Evolutionary conservation across 192 early-diverging fungal species (phyloP).

Genomic region (Coemansia guatemalensis): DNA sequence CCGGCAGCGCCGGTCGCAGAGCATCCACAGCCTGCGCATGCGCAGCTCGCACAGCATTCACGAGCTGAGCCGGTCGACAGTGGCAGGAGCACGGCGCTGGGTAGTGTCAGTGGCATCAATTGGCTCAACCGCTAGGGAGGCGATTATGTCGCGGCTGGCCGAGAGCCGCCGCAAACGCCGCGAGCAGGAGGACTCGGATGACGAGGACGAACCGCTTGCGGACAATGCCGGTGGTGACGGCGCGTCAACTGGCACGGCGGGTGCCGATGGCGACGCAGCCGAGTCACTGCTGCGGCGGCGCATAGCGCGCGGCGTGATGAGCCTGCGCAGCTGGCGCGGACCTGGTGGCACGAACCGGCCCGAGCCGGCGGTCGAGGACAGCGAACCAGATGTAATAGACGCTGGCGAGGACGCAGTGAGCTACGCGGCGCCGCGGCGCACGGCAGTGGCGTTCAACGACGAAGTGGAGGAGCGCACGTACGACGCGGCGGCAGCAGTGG

Average conservation of each 20-base stretch:
- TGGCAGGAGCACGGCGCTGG: constrained; percentile 31
- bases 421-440: constrained; percentile 3
- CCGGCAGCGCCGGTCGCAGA: constrained; percentile 46
- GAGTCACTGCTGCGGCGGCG: constrained; percentile 35
- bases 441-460: constrained; percentile 43
- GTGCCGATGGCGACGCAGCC: constrained; percentile 9
- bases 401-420: neutral
- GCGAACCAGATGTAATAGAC: neutral
- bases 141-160: constrained; percentile 33
- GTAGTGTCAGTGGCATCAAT: constrained; percentile 17
- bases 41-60: constrained; percentile 49
- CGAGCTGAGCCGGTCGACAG: constrained; percentile 34
- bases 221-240: neutral
- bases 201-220: constrained; percentile 40
- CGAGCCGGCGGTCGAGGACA: neutral
- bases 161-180: constrained; percentile 51
- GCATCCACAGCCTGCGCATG: constrained; percentile 54
- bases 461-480: constrained; percentile 27
- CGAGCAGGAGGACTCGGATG: constrained; percentile 54
- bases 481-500: constrained; percentile 7
- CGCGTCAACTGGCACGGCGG: neutral
- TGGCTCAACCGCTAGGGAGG: constrained; percentile 25
- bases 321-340: constrained; percentile 49
- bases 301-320: constrained; percentile 38
- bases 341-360: neutral